phyloP scores from a whole-genome alignment of 495 filamentous ascomycete species.

The Penicillium dipodomyicola region DNA sequence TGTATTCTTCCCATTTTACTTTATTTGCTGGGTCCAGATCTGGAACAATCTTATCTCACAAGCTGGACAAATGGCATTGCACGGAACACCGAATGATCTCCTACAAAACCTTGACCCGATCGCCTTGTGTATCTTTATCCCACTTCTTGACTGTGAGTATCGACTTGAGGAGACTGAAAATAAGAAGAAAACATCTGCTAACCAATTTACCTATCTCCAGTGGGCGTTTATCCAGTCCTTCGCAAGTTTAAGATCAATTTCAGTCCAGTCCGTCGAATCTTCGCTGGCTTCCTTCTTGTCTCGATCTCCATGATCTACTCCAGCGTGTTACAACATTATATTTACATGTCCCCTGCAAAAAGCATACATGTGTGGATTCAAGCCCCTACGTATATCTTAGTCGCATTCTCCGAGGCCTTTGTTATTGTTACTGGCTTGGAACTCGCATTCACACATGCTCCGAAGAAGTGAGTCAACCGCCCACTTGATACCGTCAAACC shows the following conservation, averaged over 20 bases:
- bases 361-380: slow-evolving; percentile 54
- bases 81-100: slow-evolving; percentile 59
- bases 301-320: slow-evolving; percentile 52
- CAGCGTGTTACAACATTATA: slow-evolving; percentile 60
- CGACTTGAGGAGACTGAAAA: slow-evolving; percentile 42
- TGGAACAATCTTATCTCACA: slow-evolving; percentile 37
- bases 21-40: slow-evolving; percentile 21
- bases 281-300: slow-evolving; percentile 58
- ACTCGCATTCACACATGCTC: slow-evolving; percentile 39
- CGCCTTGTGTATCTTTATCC: slow-evolving; percentile 59
- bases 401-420: slow-evolving; percentile 59
- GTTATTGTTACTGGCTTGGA: slow-evolving; percentile 53
- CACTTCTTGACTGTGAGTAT: slow-evolving; percentile 56
- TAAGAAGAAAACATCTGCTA: not conserved
- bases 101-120: slow-evolving; percentile 65
- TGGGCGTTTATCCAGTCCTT: slow-evolving; percentile 11
- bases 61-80: slow-evolving; percentile 41
- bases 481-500: no score
- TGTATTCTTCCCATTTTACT: slow-evolving; percentile 35
- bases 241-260: slow-evolving; percentile 54
- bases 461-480: slow-evolving; percentile 12
- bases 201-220: slow-evolving; percentile 24
- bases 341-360: slow-evolving; percentile 42
- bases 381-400: slow-evolving; percentile 53
- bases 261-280: slow-evolving; percentile 62